A percentile compares a stretch with the other conserved stretches of the same genome.
Evolutionary conservation across 257 asterid genomes (phyloP).

Genomic region (Verbascum thapsus): DNA sequence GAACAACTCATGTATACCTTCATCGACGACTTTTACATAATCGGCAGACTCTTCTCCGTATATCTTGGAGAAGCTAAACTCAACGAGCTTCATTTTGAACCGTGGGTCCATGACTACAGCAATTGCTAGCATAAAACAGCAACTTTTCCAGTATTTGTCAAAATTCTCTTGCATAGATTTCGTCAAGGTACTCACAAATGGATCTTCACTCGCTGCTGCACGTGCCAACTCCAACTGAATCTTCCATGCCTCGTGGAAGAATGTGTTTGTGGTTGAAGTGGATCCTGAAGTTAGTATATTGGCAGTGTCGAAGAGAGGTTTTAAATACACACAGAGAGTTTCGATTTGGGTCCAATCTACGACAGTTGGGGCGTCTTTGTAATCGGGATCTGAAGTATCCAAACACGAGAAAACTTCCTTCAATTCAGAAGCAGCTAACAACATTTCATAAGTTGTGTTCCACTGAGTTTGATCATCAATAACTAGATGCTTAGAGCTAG

Average conservation of each 20-base stretch:
- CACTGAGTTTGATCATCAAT: conserved; percentile 80
- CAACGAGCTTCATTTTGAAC: conserved; percentile 91
- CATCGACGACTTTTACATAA: conserved; percentile 65
- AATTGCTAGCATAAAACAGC: conserved; percentile 74
- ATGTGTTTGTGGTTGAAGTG: conserved; percentile 69
- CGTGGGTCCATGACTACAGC: conserved; percentile 98
- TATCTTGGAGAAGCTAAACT: conserved; percentile 79
- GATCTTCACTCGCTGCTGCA: conserved; percentile 67
- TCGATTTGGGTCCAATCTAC: conserved; percentile 88
- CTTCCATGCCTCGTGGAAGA: conserved; percentile 98
- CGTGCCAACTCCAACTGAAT: conserved; percentile 84
- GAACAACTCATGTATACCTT: conserved; percentile 92
- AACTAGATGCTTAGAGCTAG: conserved; percentile 67
- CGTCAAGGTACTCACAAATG: conserved; percentile 54
- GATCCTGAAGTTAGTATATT: conserved; percentile 52
- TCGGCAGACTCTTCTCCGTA: conserved; percentile 73
- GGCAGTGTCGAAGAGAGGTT: conserved; percentile 80
- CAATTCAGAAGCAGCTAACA: conserved; percentile 73
- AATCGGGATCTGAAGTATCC: conserved; percentile 79
- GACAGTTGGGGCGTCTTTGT: conserved; percentile 55
- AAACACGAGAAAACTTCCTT: conserved; percentile 89
- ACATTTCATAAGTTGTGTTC: conserved; percentile 94
- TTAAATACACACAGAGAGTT: conserved; percentile 62
- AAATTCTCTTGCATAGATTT: conserved; percentile 79
- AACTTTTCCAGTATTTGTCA: conserved; percentile 77